Percentiles rank a stretch among this genome's conserved stretches.
These are phyloP conservation scores for Xylariaceae sp. DNA, from an alignment of 2,329 filamentous ascomycete genomes.

Conservation along the genomic window DNA sequence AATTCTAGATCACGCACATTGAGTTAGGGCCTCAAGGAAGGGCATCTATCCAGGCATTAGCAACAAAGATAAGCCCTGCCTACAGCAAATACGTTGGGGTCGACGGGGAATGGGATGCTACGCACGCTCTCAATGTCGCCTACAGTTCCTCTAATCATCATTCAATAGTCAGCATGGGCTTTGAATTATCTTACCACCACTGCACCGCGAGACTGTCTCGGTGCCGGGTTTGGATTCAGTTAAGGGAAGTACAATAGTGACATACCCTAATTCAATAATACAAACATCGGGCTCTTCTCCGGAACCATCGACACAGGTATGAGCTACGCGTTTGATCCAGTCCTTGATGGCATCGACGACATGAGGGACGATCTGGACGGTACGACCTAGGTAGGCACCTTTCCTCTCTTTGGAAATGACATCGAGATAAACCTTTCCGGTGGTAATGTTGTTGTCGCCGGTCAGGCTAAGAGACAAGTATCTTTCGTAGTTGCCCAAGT, in stretches of 20 bases:
- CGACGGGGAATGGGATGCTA: background rate
- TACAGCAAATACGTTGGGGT: background rate
- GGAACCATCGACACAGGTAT: slow-evolving; percentile 85
- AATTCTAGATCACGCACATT: slow-evolving; percentile 48
- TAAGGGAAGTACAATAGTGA: background rate
- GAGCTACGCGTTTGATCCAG: slow-evolving; percentile 87
- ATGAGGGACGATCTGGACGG: slow-evolving; percentile 91
- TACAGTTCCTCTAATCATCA: slow-evolving; percentile 29
- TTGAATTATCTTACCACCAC: background rate
- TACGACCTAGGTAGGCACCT: slow-evolving; percentile 84
- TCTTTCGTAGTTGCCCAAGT: slow-evolving; percentile 64
- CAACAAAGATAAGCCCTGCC: background rate
- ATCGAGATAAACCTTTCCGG: slow-evolving; percentile 92
- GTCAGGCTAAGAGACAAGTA: slow-evolving; percentile 85
- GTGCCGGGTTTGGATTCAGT: background rate
- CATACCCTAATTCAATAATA: slow-evolving; percentile 62
- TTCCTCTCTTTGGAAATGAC: slow-evolving; percentile 76
- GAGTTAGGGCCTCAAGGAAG: slow-evolving; percentile 85
- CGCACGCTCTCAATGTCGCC: slow-evolving; percentile 37
- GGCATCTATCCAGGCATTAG: slow-evolving; percentile 83
- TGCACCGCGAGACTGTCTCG: background rate
- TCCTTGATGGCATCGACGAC: slow-evolving; percentile 91
- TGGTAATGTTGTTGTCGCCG: slow-evolving; percentile 94
- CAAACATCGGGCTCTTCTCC: slow-evolving; percentile 87
- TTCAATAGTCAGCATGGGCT: background rate